Evolutionary conservation across 352 stramenopile genomes (phyloP).

Genomic region (Phytopythium kandeliae): DNA sequence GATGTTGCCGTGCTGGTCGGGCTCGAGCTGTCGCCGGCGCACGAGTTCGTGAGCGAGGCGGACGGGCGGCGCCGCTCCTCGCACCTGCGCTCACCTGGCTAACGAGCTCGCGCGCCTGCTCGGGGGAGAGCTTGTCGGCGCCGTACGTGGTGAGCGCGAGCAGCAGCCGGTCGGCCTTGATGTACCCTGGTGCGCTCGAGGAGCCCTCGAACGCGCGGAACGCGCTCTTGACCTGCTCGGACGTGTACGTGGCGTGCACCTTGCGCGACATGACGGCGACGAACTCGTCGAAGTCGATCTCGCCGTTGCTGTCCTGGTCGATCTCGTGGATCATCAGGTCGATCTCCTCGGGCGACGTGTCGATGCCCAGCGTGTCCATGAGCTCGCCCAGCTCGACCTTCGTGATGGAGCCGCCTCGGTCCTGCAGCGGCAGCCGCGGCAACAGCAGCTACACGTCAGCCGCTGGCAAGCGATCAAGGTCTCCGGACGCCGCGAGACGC

Average conservation of each 20-base stretch:
- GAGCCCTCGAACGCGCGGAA: slow-evolving; percentile 82
- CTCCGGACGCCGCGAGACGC: slow-evolving; percentile 1
- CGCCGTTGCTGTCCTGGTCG: slow-evolving; percentile 92
- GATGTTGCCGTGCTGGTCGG: slow-evolving; percentile 89
- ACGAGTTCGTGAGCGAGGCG: not conserved
- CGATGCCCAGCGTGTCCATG: slow-evolving; percentile 93
- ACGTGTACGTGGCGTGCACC: slow-evolving; percentile 91
- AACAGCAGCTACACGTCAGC: no score
- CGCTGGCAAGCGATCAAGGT: no score
- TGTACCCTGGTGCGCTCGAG: slow-evolving; percentile 52
- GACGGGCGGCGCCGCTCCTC: not conserved
- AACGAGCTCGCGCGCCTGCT: slow-evolving; percentile 91
- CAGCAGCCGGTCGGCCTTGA: slow-evolving; percentile 84
- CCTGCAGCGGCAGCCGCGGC: slow-evolving; percentile 21
- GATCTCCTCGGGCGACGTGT: slow-evolving; percentile 91
- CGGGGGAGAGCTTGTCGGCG: slow-evolving; percentile 82
- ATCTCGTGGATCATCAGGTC: slow-evolving; percentile 96
- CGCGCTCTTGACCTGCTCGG: slow-evolving; percentile 89
- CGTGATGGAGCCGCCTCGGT: slow-evolving; percentile 91
- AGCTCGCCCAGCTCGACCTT: slow-evolving; percentile 92
- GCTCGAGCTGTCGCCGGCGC: slow-evolving; percentile 68
- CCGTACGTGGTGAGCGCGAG: slow-evolving; percentile 88
- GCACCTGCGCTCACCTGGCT: slow-evolving; percentile 45
- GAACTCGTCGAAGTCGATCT: slow-evolving; percentile 95
- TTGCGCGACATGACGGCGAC: slow-evolving; percentile 93